Conservation (phyloP, 148 eudicot species). For the Fagopyrum tataricum region DNA sequence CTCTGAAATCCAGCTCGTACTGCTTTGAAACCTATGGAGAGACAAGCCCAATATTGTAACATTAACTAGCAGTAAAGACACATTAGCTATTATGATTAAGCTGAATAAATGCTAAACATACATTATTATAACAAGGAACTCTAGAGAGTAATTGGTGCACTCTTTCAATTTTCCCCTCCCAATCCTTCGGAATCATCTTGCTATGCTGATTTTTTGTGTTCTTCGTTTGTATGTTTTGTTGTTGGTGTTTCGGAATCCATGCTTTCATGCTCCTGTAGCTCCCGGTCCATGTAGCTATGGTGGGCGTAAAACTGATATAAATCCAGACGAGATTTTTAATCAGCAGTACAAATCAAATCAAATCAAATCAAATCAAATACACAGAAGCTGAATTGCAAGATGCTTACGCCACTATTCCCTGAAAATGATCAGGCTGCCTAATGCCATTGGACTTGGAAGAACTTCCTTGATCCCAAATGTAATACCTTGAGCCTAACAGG, state of each 20-base stretch:
- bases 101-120: constrained; percentile 11
- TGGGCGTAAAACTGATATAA: constrained; percentile 58
- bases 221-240: constrained; percentile 42
- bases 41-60: not conserved
- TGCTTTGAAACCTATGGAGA: constrained; percentile 50
- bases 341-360: not conserved
- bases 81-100: not conserved
- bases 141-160: constrained; percentile 61
- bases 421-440: constrained; percentile 42
- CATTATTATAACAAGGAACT: constrained; percentile 74
- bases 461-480: constrained; percentile 67
- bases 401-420: constrained; percentile 68
- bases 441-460: constrained; percentile 21
- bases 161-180: constrained; percentile 52
- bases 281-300: constrained; percentile 84
- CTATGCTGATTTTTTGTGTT: constrained; percentile 34
- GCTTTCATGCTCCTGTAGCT: constrained; percentile 77
- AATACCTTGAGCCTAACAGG: constrained; percentile 76
- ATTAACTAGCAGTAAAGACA: not conserved
- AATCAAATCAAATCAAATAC: not conserved
- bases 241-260: constrained; percentile 73
- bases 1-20: constrained; percentile 90
- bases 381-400: constrained; percentile 5
- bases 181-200: constrained; percentile 52
- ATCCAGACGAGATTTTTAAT: not conserved